Percentiles rank a stretch among this genome's conserved stretches.
Conservation (phyloP, 2,329 filamentous ascomycete genomes). For the Colletotrichum nymphaeae region DNA sequence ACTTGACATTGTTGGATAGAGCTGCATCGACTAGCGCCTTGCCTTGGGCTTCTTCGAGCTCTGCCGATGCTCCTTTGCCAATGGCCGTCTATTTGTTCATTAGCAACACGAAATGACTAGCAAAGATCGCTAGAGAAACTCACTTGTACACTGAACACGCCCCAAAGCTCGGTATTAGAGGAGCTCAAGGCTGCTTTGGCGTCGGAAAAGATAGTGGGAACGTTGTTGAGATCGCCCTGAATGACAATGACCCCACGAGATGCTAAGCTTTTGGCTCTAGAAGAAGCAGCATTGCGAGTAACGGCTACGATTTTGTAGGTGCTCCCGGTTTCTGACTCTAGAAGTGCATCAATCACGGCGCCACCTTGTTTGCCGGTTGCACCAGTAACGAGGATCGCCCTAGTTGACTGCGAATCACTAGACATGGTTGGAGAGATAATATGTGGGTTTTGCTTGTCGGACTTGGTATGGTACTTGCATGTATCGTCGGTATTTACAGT, state of each 20-base stretch:
- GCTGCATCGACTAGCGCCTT: conserved; percentile 64
- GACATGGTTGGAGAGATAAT: not conserved
- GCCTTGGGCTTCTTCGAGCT: conserved; percentile 55
- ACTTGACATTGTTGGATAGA: conserved; percentile 60
- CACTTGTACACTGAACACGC: conserved; percentile 62
- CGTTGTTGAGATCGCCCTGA: conserved; percentile 63
- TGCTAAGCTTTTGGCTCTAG: conserved; percentile 55
- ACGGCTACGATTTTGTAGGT: conserved; percentile 55
- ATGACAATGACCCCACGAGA: conserved; percentile 38
- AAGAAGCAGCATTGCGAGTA: conserved; percentile 60
- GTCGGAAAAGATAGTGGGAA: conserved; percentile 55
- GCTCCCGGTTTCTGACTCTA: conserved; percentile 34
- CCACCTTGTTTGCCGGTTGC: conserved; percentile 52
- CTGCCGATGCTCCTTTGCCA: not conserved
- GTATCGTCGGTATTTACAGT: not conserved
- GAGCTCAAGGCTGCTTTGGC: not conserved
- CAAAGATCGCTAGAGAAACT: not conserved
- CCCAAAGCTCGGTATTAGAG: conserved; percentile 50
- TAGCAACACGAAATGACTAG: not conserved
- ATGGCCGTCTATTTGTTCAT: not conserved
- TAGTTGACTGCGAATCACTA: not conserved
- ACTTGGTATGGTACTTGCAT: not conserved
- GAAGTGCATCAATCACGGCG: conserved; percentile 45
- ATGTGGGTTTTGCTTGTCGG: too few relatives aligned
- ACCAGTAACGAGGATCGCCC: conserved; percentile 45